Base-by-base conservation (phyloP, 1,284 basidiomycete genomes). In the Schizopora paradoxa region DNA sequence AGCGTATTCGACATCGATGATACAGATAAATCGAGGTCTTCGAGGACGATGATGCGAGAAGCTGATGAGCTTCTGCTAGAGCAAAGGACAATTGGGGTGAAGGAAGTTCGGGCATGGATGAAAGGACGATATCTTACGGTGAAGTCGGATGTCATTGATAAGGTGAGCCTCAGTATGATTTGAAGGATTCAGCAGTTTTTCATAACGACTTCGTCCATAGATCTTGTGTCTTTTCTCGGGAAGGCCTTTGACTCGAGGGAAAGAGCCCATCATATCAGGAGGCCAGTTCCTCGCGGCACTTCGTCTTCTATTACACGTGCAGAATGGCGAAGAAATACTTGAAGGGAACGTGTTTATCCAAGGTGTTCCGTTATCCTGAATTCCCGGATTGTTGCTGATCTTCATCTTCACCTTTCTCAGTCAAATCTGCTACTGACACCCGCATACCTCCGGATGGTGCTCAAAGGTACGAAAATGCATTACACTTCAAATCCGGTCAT, bases 221-320 rank as follows among this genome's bases (percentile, higher is more conserved):
- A 79, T 86, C 51, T 65, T 88, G 44, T 73, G 68, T 38, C 61
- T 82, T 2, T 86, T 88, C 58, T 68, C 68, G 39, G n/a, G n/a
- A n/a, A n/a, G n/a, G n/a, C 75, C 81, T 4, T 66, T 62, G 44
- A 61, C 82, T 35, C 67, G 63, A 0, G 69, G 66, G 10, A 64
- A 68, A 10, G 79, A 83, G 51, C 63, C 64, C 2, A 64, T 87
- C 32, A 69, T 49, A 13, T 47, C 70, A 8, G 78, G 77, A 1
- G 79, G 79, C n/a, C 81, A 88, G 55, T 84, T 87, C 58, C 87
- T 87, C 56, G 85, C 83, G 8, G 79, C 73, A 0, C 62, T 85
- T 21, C 65, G 86, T 27, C 73, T 88, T 3, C 70, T 83, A 0
- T 59, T 76, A 14, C 84, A 88, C 53, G 73, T 70, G n/a, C 69